phyloP scores from a whole-genome alignment of 2,329 filamentous ascomycete genomes.

The Pseudogymnoascus sp. region DNA sequence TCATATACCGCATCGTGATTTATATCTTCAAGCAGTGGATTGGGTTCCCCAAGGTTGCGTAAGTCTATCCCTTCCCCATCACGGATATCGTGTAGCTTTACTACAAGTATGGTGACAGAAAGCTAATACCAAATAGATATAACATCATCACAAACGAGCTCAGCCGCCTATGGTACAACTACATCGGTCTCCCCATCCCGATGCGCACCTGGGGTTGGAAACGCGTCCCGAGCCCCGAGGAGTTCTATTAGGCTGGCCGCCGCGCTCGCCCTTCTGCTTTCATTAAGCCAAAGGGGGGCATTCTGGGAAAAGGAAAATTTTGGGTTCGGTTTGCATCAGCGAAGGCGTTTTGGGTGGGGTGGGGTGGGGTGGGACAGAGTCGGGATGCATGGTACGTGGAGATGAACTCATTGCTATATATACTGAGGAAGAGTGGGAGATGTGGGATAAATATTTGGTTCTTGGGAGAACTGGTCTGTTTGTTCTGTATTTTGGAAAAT shows the following conservation, averaged over 20 bases:
- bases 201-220: constrained; percentile 43
- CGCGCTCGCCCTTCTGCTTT: not conserved
- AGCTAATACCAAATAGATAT: constrained; percentile 19
- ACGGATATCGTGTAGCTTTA: constrained; percentile 15
- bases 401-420: not conserved
- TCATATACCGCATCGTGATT: constrained; percentile 51
- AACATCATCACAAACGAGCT: constrained; percentile 48
- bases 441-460: not conserved
- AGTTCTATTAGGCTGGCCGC: not conserved
- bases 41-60: constrained; percentile 61
- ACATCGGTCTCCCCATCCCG: constrained; percentile 53
- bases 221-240: constrained; percentile 36
- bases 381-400: not conserved
- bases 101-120: constrained; percentile 26
- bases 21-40: constrained; percentile 67
- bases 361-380: not conserved
- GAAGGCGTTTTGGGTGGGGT: not conserved
- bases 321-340: not conserved
- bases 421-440: not conserved
- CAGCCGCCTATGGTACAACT: constrained; percentile 51
- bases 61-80: constrained; percentile 37
- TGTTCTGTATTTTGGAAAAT: constrained; percentile 2
- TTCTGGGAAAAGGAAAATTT: not conserved
- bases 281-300: not conserved
- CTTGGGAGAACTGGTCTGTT: not conserved